Base-by-base conservation (phyloP, 2,329 filamentous ascomycete species). In the Tolypocladium nubicola region DNA sequence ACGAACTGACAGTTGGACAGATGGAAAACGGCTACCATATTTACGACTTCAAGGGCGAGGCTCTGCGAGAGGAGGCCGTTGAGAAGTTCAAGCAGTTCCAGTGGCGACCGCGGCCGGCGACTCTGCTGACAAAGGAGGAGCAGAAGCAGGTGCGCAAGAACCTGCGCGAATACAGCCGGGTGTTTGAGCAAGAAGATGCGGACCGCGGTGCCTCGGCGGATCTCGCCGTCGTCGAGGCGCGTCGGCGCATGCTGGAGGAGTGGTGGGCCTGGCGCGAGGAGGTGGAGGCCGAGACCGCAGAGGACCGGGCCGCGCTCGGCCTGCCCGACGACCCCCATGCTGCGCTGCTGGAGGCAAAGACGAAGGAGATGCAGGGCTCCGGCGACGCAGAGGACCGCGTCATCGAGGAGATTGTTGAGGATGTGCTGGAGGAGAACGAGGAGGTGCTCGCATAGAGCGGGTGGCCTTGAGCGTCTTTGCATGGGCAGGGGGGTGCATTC, bases 11-110 rank as follows among this genome's bases (percentile, higher is more conserved):
- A 57, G 49, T 6, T 30, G 30, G 21, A 39, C 69, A 96, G 90
- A 96, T 97, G 90, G 94, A 99, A 80, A 99, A 97, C 72, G 94
- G 94, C 62, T 99, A 96, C 80, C 93, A 97, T 73, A 78, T 99
- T 61, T 97, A 97, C 82, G 92, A 96, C 71, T 99, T 99, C 83
- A 89, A 86, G 72, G 95, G 94, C 62, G 87, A 89, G 66, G 83
- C 88, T 56, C 84, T 99, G 56, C 87, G 91, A 59, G 95, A 99
- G 76, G 90, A 97, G 74, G 87, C 86, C 55, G 82, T 96, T 59
- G 94, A 99, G 64, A 95, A 95, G 75, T 97, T 99, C 84, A 97
- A 97, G 83, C 94, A 99, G 75, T 90, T 92, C 76, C 75, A 89
- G 61, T 99, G 94, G 94, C 88, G 94, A 50, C 94, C 94, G 23